Conservation (phyloP, 192 early-diverging fungal genomes). For the Backusella macrospora region DNA sequence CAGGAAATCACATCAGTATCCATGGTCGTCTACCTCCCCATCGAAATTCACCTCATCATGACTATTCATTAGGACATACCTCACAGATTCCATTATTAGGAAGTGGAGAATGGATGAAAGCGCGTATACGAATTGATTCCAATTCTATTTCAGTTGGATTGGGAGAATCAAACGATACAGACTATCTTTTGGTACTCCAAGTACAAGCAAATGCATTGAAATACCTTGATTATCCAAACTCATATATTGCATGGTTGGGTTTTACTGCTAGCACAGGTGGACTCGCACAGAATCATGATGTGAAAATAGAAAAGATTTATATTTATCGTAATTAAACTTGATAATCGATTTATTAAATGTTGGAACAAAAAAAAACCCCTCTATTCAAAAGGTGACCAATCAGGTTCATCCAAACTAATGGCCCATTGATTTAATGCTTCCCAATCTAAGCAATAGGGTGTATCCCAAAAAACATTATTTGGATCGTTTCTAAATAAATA, state of each 20-base stretch:
- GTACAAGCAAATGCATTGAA: not conserved
- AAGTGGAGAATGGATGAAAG: constrained; percentile 33
- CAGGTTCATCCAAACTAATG: not conserved
- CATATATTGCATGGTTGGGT: constrained; percentile 33
- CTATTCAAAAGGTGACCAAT: constrained; percentile 9
- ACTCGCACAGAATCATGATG: constrained; percentile 36
- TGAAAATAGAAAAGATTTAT: not conserved
- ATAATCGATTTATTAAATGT: too few relatives aligned
- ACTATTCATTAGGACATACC: constrained; percentile 36
- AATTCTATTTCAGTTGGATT: constrained; percentile 9
- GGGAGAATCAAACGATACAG: not conserved
- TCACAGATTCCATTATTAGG: constrained; percentile 32
- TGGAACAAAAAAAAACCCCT: too few relatives aligned
- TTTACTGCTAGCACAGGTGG: constrained; percentile 45
- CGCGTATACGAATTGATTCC: constrained; percentile 1
- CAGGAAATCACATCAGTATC: constrained; percentile 42
- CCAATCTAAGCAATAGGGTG: not conserved
- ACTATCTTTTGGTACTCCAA: not conserved
- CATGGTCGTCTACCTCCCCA: constrained; percentile 35
- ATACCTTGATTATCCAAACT: constrained; percentile 1
- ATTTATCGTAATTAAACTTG: not conserved
- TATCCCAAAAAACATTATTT: constrained; percentile 10
- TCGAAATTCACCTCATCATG: constrained; percentile 33
- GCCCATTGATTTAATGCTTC: constrained; percentile 4
- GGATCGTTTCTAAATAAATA: not conserved